phyloP scores from a whole-genome alignment of 805 yeast species.

The Lipomyces anomalus region DNA sequence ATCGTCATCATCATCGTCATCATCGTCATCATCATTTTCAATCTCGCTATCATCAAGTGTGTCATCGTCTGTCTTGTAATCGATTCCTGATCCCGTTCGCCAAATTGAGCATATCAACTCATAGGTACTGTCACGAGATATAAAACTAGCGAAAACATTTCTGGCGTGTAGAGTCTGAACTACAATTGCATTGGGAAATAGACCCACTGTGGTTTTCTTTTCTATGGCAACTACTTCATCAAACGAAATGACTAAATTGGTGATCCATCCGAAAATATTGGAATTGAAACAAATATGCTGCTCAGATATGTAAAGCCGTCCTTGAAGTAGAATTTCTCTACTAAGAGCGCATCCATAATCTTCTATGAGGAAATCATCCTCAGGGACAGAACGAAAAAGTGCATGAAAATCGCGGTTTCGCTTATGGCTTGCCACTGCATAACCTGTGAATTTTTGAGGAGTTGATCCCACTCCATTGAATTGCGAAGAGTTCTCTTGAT shows the following conservation, averaged over 20 bases:
- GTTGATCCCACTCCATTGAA: too few species aligned
- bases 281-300: constrained; percentile 79
- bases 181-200: constrained; percentile 84
- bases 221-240: constrained; percentile 69
- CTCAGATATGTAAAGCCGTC: constrained; percentile 76
- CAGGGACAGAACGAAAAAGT: constrained; percentile 61
- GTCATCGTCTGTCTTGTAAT: constrained; percentile 4
- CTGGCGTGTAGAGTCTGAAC: constrained; percentile 58
- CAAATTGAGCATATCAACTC: constrained; percentile 66
- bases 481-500: not conserved
- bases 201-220: constrained; percentile 77
- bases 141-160: constrained; percentile 81
- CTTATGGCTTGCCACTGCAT: constrained; percentile 47
- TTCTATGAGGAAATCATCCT: constrained; percentile 67
- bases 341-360: constrained; percentile 89
- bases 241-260: constrained; percentile 65
- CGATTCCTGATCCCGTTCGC: constrained; percentile 36
- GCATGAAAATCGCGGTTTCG: constrained; percentile 74
- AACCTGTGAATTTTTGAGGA: constrained; percentile 22
- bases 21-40: constrained; percentile 38
- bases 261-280: constrained; percentile 83
- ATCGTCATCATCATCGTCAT: constrained; percentile 26
- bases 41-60: constrained; percentile 18
- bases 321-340: constrained; percentile 80
- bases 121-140: constrained; percentile 71